These are phyloP conservation scores for Tolypocladium album DNA, from an alignment of 2,329 filamentous ascomycete species.

Conservation along the genomic window DNA sequence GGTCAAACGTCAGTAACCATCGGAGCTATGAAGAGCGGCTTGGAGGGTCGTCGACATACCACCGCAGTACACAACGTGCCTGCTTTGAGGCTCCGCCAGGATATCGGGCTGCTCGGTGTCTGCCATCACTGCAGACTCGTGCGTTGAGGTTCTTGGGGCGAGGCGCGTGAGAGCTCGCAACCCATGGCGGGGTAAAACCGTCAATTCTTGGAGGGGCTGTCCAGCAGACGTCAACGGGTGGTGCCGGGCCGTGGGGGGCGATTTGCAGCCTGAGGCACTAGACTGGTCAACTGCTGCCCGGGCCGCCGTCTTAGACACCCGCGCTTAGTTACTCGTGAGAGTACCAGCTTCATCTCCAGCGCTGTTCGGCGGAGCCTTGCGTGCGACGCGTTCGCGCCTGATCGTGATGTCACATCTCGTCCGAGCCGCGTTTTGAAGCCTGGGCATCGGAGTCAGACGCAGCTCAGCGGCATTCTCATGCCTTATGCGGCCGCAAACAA, in stretches of 20 bases:
- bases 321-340: background rate
- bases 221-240: constrained; percentile 1
- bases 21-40: background rate
- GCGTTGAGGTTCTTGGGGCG: constrained; percentile 11
- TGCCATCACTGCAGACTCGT: constrained; percentile 33
- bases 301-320: background rate
- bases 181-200: constrained; percentile 24
- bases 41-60: constrained; percentile 30
- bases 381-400: background rate
- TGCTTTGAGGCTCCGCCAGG: constrained; percentile 35
- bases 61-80: constrained; percentile 46
- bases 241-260: background rate
- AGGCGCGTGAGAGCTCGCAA: constrained; percentile 15
- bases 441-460: background rate
- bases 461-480: background rate
- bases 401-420: background rate
- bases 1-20: constrained; percentile 3
- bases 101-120: constrained; percentile 38
- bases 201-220: constrained; percentile 5
- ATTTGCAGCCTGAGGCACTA: constrained; percentile 1
- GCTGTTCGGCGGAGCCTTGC: background rate
- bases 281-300: background rate
- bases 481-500: background rate
- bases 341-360: background rate
- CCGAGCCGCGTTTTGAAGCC: background rate